These are phyloP conservation scores for Lasiosphaeria miniovina DNA, from an alignment of 495 filamentous ascomycete species.

Conservation along the genomic window DNA sequence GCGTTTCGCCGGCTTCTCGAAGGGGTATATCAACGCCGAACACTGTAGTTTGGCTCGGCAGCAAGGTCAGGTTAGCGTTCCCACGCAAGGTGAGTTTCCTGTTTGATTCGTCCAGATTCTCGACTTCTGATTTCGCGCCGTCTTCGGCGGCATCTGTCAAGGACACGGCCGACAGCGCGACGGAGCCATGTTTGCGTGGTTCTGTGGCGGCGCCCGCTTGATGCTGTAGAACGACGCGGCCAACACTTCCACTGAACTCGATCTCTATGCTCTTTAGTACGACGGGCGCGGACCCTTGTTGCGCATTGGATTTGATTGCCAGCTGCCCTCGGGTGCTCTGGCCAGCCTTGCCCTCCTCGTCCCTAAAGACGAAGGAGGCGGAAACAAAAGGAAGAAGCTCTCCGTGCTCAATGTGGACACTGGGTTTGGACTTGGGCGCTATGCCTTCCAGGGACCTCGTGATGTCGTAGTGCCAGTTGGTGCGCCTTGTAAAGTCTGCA, in stretches of 20 bases:
- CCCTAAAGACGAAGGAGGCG: slow-evolving; percentile 69
- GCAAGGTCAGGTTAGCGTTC: slow-evolving; percentile 62
- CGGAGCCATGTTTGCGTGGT: slow-evolving; percentile 13
- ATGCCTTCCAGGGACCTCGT: slow-evolving; percentile 62
- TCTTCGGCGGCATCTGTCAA: slow-evolving; percentile 12
- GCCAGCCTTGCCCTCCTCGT: slow-evolving; percentile 77
- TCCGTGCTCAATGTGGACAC: slow-evolving; percentile 61
- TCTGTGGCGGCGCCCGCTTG: slow-evolving; percentile 10
- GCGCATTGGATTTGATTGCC: slow-evolving; percentile 65
- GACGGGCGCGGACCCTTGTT: slow-evolving; percentile 59
- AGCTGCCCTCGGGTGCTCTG: slow-evolving; percentile 73
- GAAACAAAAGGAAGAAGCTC: slow-evolving; percentile 69
- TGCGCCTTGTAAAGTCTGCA: slow-evolving; percentile 58
- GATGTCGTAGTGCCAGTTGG: slow-evolving; percentile 71
- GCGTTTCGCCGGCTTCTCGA: slow-evolving; percentile 75
- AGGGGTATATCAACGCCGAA: slow-evolving; percentile 70
- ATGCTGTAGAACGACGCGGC: slow-evolving; percentile 50
- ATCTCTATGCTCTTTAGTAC: slow-evolving; percentile 62
- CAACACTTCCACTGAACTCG: slow-evolving; percentile 66
- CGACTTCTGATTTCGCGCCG: slow-evolving; percentile 24
- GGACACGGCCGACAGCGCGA: slow-evolving; percentile 14
- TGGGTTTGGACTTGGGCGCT: slow-evolving; percentile 55
- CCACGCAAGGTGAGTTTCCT: slow-evolving; percentile 42
- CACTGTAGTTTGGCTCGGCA: slow-evolving; percentile 64
- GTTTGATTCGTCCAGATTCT: slow-evolving; percentile 28